Percentiles rank a stretch among this genome's conserved stretches.
These are phyloP conservation scores for Colletotrichum sp. DNA, from an alignment of 2,329 filamentous ascomycete species.

Conservation along the genomic window DNA sequence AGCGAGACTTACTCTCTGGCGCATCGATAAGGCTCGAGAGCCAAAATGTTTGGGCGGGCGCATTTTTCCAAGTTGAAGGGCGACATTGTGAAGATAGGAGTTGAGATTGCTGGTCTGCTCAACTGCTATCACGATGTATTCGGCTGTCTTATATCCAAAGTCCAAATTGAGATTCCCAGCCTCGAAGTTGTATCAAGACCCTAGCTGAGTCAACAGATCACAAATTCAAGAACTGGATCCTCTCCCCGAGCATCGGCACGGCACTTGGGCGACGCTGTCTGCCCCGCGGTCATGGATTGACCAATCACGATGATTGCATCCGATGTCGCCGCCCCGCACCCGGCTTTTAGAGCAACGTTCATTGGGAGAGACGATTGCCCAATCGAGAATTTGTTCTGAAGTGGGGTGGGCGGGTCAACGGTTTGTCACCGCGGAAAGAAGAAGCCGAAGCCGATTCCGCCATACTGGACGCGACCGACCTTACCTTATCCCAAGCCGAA, in stretches of 20 bases:
- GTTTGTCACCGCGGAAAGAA: neutral
- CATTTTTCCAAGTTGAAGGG: constrained; percentile 77
- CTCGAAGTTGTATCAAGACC: neutral
- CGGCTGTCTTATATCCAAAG: constrained; percentile 6
- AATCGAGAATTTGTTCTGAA: neutral
- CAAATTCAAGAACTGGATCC: neutral
- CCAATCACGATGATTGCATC: neutral
- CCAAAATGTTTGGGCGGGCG: constrained; percentile 77
- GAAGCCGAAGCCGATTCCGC: neutral
- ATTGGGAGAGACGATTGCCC: neutral
- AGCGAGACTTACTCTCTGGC: constrained; percentile 72
- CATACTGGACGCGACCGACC: too few species aligned
- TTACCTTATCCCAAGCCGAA: neutral
- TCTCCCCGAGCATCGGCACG: constrained; percentile 4
- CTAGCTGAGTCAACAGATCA: neutral
- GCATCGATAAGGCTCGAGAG: constrained; percentile 80
- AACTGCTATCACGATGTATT: neutral
- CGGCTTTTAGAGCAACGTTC: neutral
- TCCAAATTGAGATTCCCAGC: neutral
- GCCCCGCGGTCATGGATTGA: neutral
- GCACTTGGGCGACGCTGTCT: neutral
- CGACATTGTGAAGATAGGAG: constrained; percentile 45
- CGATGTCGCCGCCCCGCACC: neutral
- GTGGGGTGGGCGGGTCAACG: neutral
- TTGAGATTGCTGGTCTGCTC: neutral